Percentiles rank a stretch among this genome's conserved stretches.
These are phyloP conservation scores for Cercospora citrullina DNA, from an alignment of 2,329 filamentous ascomycete species.

Conservation along the genomic window DNA sequence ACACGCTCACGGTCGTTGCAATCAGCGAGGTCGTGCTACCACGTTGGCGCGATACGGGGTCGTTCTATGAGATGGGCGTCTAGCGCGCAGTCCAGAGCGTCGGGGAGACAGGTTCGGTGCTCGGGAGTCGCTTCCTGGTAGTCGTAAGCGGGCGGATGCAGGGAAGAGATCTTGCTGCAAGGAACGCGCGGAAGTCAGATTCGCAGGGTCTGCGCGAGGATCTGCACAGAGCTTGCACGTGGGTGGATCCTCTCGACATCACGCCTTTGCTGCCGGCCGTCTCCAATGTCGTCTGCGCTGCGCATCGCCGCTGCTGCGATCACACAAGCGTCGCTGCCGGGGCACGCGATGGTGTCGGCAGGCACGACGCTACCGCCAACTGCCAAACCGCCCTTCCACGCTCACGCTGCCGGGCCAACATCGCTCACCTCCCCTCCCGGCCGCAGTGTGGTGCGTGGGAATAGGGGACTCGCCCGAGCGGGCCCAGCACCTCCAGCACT, in stretches of 20 bases:
- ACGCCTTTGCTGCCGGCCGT: not conserved
- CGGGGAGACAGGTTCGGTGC: not conserved
- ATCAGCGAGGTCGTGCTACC: slow-evolving; percentile 2
- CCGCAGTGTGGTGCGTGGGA: not conserved
- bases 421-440: not conserved
- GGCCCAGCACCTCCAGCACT: not conserved
- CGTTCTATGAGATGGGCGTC: not conserved
- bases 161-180: slow-evolving; percentile 7
- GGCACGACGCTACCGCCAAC: not conserved
- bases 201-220: not conserved
- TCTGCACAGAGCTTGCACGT: slow-evolving; percentile 6
- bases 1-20: not conserved
- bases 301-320: not conserved
- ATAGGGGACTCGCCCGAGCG: slow-evolving; percentile 1
- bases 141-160: not conserved
- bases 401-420: not conserved
- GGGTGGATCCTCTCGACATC: slow-evolving; percentile 3
- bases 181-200: slow-evolving; percentile 1
- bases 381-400: not conserved
- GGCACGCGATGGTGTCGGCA: not conserved
- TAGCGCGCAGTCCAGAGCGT: slow-evolving; percentile 3
- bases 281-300: not conserved
- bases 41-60: not conserved
- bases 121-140: not conserved
- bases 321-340: slow-evolving; percentile 2